These are phyloP conservation scores for Syzygium malaccense DNA, from an alignment of 441 rosid species.

Conservation along the genomic window DNA sequence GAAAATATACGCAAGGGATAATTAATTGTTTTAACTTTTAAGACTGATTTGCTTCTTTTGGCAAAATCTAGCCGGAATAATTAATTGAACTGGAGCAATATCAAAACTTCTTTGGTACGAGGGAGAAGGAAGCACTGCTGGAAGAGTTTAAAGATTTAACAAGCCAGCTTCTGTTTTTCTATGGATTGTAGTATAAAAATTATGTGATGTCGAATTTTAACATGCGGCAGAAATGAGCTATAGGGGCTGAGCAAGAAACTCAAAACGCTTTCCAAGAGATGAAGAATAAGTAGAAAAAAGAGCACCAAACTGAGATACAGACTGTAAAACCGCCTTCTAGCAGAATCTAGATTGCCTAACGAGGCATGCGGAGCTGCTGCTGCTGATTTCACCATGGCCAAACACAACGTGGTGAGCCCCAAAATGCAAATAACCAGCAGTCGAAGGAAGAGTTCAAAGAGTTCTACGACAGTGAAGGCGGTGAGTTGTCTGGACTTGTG, in stretches of 20 bases:
- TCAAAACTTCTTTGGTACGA: conserved; percentile 68
- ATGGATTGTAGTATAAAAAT: neutral
- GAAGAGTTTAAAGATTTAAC: conserved; percentile 85
- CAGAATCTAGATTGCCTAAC: conserved; percentile 32
- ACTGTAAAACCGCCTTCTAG: conserved; percentile 24
- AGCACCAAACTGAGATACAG: conserved; percentile 38
- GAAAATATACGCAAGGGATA: too few species aligned
- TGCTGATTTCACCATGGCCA: conserved; percentile 26
- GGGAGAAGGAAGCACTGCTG: conserved; percentile 86
- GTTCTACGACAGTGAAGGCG: conserved; percentile 33
- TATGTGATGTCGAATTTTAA: neutral
- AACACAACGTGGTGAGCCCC: conserved; percentile 38
- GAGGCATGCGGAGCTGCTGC: conserved; percentile 30
- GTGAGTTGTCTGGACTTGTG: conserved; percentile 40
- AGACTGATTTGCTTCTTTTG: too few species aligned
- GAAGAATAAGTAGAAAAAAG: conserved; percentile 47
- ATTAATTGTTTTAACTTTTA: too few species aligned
- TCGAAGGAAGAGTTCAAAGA: conserved; percentile 76
- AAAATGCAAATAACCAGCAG: conserved; percentile 35
- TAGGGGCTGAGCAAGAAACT: conserved; percentile 59
- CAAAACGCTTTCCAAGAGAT: conserved; percentile 44
- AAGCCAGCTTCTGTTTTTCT: conserved; percentile 44
- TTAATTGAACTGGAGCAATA: conserved; percentile 67
- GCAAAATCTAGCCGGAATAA: too few species aligned
- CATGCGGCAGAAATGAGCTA: conserved; percentile 50